Evolutionary conservation across 2,329 filamentous ascomycete species (phyloP).

Genomic region (Hypoxylon sp.): DNA sequence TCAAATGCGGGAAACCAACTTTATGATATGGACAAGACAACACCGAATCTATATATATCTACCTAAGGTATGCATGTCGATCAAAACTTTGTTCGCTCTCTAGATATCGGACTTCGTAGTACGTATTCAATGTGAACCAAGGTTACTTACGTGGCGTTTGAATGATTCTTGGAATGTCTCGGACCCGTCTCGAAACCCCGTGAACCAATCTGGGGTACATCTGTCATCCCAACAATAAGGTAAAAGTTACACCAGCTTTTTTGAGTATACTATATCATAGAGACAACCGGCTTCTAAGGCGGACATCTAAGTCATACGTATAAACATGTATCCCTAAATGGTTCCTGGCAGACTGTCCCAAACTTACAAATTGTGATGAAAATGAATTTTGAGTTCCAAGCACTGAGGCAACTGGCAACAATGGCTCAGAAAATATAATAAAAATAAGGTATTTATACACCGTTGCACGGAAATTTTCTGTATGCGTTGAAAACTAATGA

Average conservation of each 20-base stretch:
- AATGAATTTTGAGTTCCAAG: neutral
- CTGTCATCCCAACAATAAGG: conserved; percentile 36
- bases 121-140: conserved; percentile 8
- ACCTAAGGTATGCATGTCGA: conserved; percentile 3
- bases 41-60: neutral
- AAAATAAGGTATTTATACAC: conserved; percentile 33
- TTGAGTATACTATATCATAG: conserved; percentile 19
- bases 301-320: neutral
- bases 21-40: neutral
- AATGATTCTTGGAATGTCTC: conserved; percentile 9
- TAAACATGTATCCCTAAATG: neutral
- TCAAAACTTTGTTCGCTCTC: conserved; percentile 16
- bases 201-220: conserved; percentile 18
- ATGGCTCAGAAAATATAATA: neutral
- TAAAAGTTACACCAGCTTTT: conserved; percentile 26
- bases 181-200: conserved; percentile 8
- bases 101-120: conserved; percentile 16
- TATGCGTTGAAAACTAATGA: conserved; percentile 30
- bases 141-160: conserved; percentile 2
- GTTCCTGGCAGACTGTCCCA: neutral
- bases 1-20: neutral
- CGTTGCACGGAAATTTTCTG: conserved; percentile 21
- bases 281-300: neutral
- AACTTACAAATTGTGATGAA: neutral
- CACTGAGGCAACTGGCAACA: conserved; percentile 1